Evolutionary conservation across 345 rosid genomes (phyloP), one percentile per base, ranked within the genome.

Genomic region (Gossypium sturtianum): DNA sequence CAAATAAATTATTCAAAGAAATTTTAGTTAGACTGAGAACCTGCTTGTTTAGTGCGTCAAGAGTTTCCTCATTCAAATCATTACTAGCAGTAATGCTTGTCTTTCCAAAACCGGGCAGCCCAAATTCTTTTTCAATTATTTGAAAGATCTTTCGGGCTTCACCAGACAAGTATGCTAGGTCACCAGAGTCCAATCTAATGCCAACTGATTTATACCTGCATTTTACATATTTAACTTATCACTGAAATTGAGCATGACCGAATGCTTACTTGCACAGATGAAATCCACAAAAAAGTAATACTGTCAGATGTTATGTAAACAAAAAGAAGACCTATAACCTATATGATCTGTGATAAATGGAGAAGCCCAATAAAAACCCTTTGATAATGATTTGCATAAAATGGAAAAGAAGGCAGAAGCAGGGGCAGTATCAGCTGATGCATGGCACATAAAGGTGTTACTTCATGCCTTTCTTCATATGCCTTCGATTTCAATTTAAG

Each of bases 11-110:
- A 54, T 48, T 59, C 75, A 45, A 25, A 48, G 44, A 44, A 52
- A 27, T 16, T 56, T 59, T 67, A 34, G 23, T 71, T 73, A 47
- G 49, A 51, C 71, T 38, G 62, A 57, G 75, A 75, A 91, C 98
- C 93, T 95, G 99, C 78, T 95, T 95, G 83, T 93, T 95, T 69
- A 95, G 73, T 63, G 98, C 99, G 78, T 95, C 99, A 16, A 95
- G 77, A 53, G 99, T 93, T 85, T 95, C 99, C 81, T 95, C 98
- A 38, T 95, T 95, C 64, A 95, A 87, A 84, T 95, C 97, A 75
- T 93, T 95, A 83, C 99, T 95, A 44, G 97, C 98, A 76, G 98
- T 89, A 69, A 95, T 90, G 60, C 75, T 74, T 74, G 51, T 95
- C 81, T 90, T 90, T 77, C 89, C 98, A 77, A 95, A 95, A 67